Conservation (phyloP, 345 rosid genomes). For the Cardamine occulta region DNA sequence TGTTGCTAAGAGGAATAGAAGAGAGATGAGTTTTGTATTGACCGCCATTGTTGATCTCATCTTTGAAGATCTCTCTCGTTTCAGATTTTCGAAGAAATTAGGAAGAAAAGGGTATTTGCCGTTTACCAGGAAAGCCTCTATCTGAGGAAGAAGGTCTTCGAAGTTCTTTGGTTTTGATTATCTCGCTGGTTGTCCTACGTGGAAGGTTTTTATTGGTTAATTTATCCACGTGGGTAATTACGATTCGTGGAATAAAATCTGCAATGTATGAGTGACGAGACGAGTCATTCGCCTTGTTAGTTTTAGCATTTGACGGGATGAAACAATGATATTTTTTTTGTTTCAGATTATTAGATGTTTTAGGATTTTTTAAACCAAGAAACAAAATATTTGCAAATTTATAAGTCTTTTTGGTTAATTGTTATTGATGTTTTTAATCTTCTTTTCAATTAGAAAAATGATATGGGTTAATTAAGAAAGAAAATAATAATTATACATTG, state of each 20-base stretch:
- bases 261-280: not conserved
- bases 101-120: constrained; percentile 5
- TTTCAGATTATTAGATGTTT: no score
- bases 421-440: no score
- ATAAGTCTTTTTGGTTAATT: no score
- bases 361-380: no score
- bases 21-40: constrained; percentile 19
- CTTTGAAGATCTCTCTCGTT: not conserved
- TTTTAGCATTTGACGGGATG: no score
- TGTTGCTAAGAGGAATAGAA: constrained; percentile 43
- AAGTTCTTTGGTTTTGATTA: not conserved
- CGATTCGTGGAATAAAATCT: not conserved
- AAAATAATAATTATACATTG: no score
- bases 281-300: not conserved
- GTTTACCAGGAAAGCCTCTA: constrained; percentile 32
- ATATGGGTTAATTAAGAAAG: no score
- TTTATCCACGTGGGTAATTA: not conserved
- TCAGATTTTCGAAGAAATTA: constrained; percentile 18
- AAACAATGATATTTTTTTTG: no score
- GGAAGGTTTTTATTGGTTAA: constrained; percentile 18
- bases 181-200: constrained; percentile 6
- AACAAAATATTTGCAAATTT: no score
- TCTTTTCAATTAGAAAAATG: no score
- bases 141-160: constrained; percentile 4
- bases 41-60: constrained; percentile 48